Evolutionary conservation across 2,329 filamentous ascomycete genomes (phyloP).

Genomic region (Colletotrichum sansevieriae): DNA sequence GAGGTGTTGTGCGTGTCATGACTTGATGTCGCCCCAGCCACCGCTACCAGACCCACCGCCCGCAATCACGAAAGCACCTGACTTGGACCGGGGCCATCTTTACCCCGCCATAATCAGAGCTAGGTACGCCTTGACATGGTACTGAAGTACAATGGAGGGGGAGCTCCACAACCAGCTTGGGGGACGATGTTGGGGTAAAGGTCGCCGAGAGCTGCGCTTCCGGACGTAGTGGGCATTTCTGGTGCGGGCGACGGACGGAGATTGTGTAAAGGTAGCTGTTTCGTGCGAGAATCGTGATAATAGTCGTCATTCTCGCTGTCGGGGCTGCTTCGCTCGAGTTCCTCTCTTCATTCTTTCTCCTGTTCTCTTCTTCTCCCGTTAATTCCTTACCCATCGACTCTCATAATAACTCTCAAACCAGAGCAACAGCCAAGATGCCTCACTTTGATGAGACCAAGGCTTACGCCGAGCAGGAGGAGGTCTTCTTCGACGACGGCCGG

Average conservation of each 20-base stretch:
- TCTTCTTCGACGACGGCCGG: constrained; percentile 76
- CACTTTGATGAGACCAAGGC: constrained; percentile 55
- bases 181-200: constrained; percentile 16
- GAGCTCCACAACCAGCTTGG: constrained; percentile 14
- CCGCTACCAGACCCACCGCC: not conserved
- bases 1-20: constrained; percentile 41
- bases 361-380: not conserved
- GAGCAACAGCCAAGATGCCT: constrained; percentile 14
- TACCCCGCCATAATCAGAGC: constrained; percentile 25
- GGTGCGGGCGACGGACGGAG: constrained; percentile 40
- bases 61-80: constrained; percentile 41
- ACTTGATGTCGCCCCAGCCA: not conserved
- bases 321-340: not conserved
- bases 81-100: constrained; percentile 7
- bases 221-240: constrained; percentile 15
- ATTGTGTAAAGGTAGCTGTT: constrained; percentile 30
- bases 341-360: not conserved
- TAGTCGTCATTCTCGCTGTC: constrained; percentile 1
- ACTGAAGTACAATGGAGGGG: not conserved
- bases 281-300: constrained; percentile 24
- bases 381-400: not conserved
- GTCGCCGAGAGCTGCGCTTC: constrained; percentile 36
- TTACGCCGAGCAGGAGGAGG: constrained; percentile 57
- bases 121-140: constrained; percentile 12
- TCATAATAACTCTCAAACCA: not conserved